Conservation (phyloP, 306 rosid genomes). For the Astragalus membranaceus region DNA sequence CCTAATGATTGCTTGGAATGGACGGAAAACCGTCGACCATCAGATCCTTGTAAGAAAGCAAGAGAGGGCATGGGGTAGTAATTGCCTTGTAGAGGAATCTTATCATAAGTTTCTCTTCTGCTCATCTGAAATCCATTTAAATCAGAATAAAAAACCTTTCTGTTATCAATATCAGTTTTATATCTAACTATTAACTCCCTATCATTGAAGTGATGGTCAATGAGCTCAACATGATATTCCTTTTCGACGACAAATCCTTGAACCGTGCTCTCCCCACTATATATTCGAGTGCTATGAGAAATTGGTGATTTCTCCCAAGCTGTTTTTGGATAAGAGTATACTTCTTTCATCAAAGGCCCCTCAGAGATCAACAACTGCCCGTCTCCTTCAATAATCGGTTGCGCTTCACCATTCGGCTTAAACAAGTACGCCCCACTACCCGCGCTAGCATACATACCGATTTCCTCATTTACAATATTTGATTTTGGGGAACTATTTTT, state of each 20-base stretch:
- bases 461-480: slow-evolving; percentile 66
- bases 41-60: slow-evolving; percentile 74
- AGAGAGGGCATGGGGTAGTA: slow-evolving; percentile 94
- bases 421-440: slow-evolving; percentile 90
- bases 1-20: slow-evolving; percentile 90
- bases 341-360: slow-evolving; percentile 88
- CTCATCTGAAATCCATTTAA: slow-evolving; percentile 96
- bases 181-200: slow-evolving; percentile 86
- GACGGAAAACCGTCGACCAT: slow-evolving; percentile 83
- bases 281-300: slow-evolving; percentile 89
- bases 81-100: slow-evolving; percentile 95
- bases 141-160: slow-evolving; percentile 73
- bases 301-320: slow-evolving; percentile 65
- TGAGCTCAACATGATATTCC: slow-evolving; percentile 95
- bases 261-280: slow-evolving; percentile 52
- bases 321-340: slow-evolving; percentile 75
- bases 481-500: slow-evolving; percentile 28
- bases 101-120: slow-evolving; percentile 85
- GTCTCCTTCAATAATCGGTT: slow-evolving; percentile 56
- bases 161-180: slow-evolving; percentile 74
- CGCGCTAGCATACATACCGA: slow-evolving; percentile 67
- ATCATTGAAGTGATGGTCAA: slow-evolving; percentile 57
- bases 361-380: slow-evolving; percentile 61
- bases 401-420: slow-evolving; percentile 74
- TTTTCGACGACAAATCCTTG: slow-evolving; percentile 77